phyloP scores from a whole-genome alignment of 2,329 filamentous ascomycete genomes.

The Stemphylium beticola region DNA sequence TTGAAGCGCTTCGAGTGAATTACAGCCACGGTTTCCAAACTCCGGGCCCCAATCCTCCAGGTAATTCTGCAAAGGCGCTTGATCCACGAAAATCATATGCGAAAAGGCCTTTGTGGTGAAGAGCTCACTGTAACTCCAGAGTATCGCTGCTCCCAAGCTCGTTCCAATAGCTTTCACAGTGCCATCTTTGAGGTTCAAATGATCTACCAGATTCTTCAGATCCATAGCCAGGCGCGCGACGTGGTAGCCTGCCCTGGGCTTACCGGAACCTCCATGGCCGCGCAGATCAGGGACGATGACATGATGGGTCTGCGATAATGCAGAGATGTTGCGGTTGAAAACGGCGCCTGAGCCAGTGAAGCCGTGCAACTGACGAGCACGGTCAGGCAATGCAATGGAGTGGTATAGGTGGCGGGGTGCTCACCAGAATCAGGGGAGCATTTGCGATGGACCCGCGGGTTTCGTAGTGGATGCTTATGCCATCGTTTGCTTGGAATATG shows the following conservation, averaged over 20 bases:
- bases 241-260: slow-evolving; percentile 34
- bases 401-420: neutral
- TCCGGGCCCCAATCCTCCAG: slow-evolving; percentile 30
- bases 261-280: slow-evolving; percentile 34
- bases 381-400: neutral
- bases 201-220: slow-evolving; percentile 29
- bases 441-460: slow-evolving; percentile 14
- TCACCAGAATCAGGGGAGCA: slow-evolving; percentile 21
- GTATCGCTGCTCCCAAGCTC: slow-evolving; percentile 30
- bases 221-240: slow-evolving; percentile 37
- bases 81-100: slow-evolving; percentile 37
- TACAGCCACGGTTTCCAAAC: slow-evolving; percentile 31
- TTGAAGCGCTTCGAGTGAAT: slow-evolving; percentile 21
- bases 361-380: slow-evolving; percentile 28
- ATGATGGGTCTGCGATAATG: slow-evolving; percentile 13
- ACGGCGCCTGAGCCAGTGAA: slow-evolving; percentile 34
- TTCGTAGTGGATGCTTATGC: slow-evolving; percentile 16
- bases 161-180: slow-evolving; percentile 25
- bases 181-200: slow-evolving; percentile 18
- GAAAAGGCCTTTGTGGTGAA: slow-evolving; percentile 29
- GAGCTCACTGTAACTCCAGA: slow-evolving; percentile 37
- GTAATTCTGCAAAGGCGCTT: slow-evolving; percentile 37
- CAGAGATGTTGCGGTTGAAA: slow-evolving; percentile 24
- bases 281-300: slow-evolving; percentile 32
- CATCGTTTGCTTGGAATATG: slow-evolving; percentile 23